These are phyloP conservation scores for Conidiobolus incongruus DNA, from an alignment of 371 early-diverging fungal species.

Conservation along the genomic window DNA sequence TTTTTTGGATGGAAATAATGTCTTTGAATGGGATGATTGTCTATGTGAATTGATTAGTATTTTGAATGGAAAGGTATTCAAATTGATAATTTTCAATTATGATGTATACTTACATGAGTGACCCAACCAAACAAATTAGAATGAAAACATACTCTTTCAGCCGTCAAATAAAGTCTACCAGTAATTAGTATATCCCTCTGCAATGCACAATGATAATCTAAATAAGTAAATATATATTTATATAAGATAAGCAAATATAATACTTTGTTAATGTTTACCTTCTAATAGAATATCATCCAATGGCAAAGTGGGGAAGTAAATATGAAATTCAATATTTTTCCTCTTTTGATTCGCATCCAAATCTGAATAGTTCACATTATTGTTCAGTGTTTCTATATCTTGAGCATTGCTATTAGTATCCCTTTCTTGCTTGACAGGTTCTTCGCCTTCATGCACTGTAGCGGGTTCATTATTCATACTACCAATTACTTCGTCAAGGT, in stretches of 20 bases:
- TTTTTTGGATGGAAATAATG: constrained; percentile 58
- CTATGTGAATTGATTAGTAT: constrained; percentile 10
- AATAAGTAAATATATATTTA: too few species aligned
- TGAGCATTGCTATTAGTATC: background rate
- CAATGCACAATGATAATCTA: constrained; percentile 75
- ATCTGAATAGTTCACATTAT: too few species aligned
- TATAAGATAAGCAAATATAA: too few species aligned
- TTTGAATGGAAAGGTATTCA: constrained; percentile 10
- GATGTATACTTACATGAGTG: too few species aligned
- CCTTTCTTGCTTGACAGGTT: background rate
- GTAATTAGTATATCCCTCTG: constrained; percentile 85
- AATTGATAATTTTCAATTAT: too few species aligned
- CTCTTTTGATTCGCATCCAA: constrained; percentile 4
- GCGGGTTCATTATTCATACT: background rate
- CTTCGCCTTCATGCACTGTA: background rate
- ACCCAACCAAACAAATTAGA: constrained; percentile 95
- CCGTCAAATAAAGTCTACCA: constrained; percentile 73
- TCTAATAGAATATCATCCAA: constrained; percentile 37
- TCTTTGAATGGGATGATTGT: constrained; percentile 63
- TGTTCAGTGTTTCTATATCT: background rate
- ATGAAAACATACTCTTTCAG: constrained; percentile 71
- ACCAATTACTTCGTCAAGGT: background rate
- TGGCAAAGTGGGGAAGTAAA: constrained; percentile 35
- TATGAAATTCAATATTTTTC: constrained; percentile 24
- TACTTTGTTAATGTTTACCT: too few species aligned